Base-by-base conservation (phyloP, 768 basidiomycete species). In the Coprinopsis sp. region DNA sequence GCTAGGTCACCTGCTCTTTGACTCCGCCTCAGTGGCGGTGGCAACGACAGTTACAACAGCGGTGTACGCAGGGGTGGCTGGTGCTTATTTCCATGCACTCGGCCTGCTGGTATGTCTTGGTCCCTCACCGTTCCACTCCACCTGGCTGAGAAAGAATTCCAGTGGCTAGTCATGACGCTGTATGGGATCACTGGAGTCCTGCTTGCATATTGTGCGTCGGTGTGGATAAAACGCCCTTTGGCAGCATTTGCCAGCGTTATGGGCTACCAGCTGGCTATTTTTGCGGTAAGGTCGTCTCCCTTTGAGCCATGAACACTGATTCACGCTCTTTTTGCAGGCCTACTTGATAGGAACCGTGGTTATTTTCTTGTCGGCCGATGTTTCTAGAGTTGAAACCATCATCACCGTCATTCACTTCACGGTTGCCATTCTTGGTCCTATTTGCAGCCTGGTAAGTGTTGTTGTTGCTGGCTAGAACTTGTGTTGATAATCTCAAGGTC, bases 1-100 rank as follows among this genome's bases (percentile, higher is more conserved):
- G 85, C 66, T 91, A 3, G 88, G 88, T 2, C 88, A 91, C 62
- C 70, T 89, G 13, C 65, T 84, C 57, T 87, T 85, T 61, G 88
- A 91, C 56, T 70, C 77, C 6, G 70, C 84, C 10, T 73, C 77
- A 49, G 73, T 77, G 3, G 53, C 82, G 13, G 62, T 83, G 14
- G 59, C 78, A 18, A 72, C 87, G 1, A 83, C 83, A 1, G 64
- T 87, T 40, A 77, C 87, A 34, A 68, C 74, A 13, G 74, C 87
- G 33, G 55, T 88, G 5, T 87, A 82, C 53, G 77, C 78, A 8
- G 57, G 65, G 12, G 73, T 61, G 3, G 71, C 81, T 12, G 28
- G 36, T 0, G 66, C 77, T 47, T 80, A 86, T 50, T 88, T 91
- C 60, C 71, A 79, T 50, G 84, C 79, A 0, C 70, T 85, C 21